Conservation (phyloP, 768 basidiomycete species). For the Lactarius tabidus region DNA sequence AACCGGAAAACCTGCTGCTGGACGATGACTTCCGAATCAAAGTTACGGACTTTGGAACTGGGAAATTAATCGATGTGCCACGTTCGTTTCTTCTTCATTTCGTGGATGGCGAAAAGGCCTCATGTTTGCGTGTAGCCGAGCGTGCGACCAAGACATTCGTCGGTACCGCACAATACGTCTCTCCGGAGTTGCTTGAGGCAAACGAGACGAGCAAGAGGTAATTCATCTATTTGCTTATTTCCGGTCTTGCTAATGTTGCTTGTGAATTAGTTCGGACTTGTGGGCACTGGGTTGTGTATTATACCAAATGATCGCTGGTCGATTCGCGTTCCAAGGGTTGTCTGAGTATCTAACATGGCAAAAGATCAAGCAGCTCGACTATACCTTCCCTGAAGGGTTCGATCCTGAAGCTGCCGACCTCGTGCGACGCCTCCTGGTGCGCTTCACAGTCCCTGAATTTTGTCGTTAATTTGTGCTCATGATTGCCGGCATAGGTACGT, state of each 20-base stretch:
- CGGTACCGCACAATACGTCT: constrained; percentile 86
- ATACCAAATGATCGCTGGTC: constrained; percentile 89
- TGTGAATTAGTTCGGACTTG: constrained; percentile 67
- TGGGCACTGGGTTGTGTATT: constrained; percentile 96
- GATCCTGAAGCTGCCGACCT: constrained; percentile 79
- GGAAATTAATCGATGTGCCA: constrained; percentile 61
- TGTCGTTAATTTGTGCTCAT: background rate
- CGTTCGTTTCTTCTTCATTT: constrained; percentile 40
- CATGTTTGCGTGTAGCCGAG: constrained; percentile 37
- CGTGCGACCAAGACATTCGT: constrained; percentile 68
- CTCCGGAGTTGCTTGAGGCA: constrained; percentile 75
- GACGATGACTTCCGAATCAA: constrained; percentile 84
- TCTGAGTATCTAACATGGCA: constrained; percentile 96
- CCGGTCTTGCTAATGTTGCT: constrained; percentile 3
- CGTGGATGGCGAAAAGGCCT: constrained; percentile 27
- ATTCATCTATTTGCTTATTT: background rate
- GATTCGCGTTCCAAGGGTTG: constrained; percentile 85
- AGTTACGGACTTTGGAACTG: constrained; percentile 96
- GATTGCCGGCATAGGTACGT: constrained; percentile 3
- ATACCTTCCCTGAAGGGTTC: constrained; percentile 82
- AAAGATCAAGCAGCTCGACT: constrained; percentile 86
- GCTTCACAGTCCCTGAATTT: constrained; percentile 26
- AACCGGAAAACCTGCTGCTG: constrained; percentile 88
- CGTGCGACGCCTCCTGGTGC: constrained; percentile 70
- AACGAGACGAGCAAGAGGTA: constrained; percentile 77